Conservation (phyloP, 2,329 filamentous ascomycete genomes). For the Lachnellula arida region DNA sequence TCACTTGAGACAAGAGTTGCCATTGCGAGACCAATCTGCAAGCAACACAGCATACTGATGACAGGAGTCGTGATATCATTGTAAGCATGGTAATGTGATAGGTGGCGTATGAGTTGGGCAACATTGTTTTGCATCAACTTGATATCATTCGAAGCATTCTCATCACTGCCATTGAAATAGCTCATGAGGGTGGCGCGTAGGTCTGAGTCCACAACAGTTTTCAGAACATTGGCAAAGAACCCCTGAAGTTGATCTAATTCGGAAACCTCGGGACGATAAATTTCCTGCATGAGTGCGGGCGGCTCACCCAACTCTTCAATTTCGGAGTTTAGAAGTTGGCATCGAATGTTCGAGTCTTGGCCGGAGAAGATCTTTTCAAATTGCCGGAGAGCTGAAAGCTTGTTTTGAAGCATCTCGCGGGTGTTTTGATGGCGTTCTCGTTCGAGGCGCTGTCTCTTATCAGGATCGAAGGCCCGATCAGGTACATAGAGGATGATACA, state of each 20-base stretch:
- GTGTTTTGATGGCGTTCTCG: slow-evolving; percentile 54
- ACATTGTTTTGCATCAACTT: slow-evolving; percentile 50
- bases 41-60: slow-evolving; percentile 71
- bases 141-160: slow-evolving; percentile 39
- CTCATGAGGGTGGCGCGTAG: slow-evolving; percentile 12
- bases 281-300: slow-evolving; percentile 57
- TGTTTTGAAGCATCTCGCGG: slow-evolving; percentile 48
- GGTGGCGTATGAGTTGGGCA: slow-evolving; percentile 63
- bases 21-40: slow-evolving; percentile 71
- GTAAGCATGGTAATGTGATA: slow-evolving; percentile 71
- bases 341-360: slow-evolving; percentile 62
- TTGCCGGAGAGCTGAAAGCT: slow-evolving; percentile 53
- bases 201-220: slow-evolving; percentile 31
- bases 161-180: slow-evolving; percentile 28
- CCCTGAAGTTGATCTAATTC: slow-evolving; percentile 70
- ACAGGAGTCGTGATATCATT: slow-evolving; percentile 79
- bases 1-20: slow-evolving; percentile 31
- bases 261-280: slow-evolving; percentile 67
- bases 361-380: slow-evolving; percentile 69
- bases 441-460: slow-evolving; percentile 61
- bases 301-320: slow-evolving; percentile 60
- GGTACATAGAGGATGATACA: slow-evolving; percentile 79
- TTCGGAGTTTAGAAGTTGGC: slow-evolving; percentile 57
- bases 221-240: slow-evolving; percentile 75
- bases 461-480: slow-evolving; percentile 80